Base-by-base conservation (phyloP, 345 rosid species). In the Citrus mangshanensis region DNA sequence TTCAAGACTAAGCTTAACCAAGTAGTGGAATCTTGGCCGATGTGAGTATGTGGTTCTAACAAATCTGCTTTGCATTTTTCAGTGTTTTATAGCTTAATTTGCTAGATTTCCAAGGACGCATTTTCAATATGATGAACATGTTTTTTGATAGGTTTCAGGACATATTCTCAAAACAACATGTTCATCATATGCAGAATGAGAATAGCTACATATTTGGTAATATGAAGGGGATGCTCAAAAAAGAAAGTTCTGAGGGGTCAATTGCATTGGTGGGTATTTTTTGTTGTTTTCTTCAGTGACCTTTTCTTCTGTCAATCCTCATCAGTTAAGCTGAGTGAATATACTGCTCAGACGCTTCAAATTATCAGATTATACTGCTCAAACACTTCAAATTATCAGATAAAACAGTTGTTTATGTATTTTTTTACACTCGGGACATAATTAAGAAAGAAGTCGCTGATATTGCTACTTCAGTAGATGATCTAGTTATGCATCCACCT, bases 1-100 rank as follows among this genome's bases (percentile, higher is more conserved):
- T 79, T 93, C 96, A 7, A 95, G 89, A 81, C 83, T 92, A 70
- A 91, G 87, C 90, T 88, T 89, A 80, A 84, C 84, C 79, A 93
- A 87, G 84, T 89, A 84, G 80, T 34, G 19, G 79, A 65, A 72
- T 70, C 28, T 59, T 38, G 14, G 63, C 66, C 22, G 25, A 76
- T 68, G 77, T 79, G 27, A 77, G 85, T 81, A 46, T 6, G 63
- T 69, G 34, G 37, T 61, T 72, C 59, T 49, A 1, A 63, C 77
- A 24, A 12, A 40, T 74, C 27, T 22, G 28, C 35, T 24, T 73
- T 59, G 46, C 34, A 34, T 24, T 25, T 55, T 75, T 34, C n/a
- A 28, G 32, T 51, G 6, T 24, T 16, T 25, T 80, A 37, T 63
- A 55, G 61, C 49, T 55, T 66, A 46, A 42, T 35, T n/a, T n/a